Base-by-base conservation (phyloP, 1,284 basidiomycete genomes). In the Ustilago nuda region DNA sequence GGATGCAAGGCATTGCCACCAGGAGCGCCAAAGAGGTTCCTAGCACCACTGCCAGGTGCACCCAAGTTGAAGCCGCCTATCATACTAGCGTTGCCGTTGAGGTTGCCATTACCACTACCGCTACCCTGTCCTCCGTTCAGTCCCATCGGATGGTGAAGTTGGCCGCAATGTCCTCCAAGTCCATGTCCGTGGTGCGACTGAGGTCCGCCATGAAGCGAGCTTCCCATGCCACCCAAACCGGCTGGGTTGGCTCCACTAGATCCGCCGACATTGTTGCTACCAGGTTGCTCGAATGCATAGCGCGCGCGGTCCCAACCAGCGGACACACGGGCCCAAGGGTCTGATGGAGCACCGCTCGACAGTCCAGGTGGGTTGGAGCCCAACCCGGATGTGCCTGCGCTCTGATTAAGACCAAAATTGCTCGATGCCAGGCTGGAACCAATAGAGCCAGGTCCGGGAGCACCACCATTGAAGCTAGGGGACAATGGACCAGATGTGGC, bases 301-400 rank as follows among this genome's bases (percentile, higher is more conserved):
- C 83, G 76, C 37, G 84, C 83, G 8, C 82, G 77, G 53, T 85
- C 83, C 84, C 84, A 85, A 55, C 70, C 58, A 36, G 60, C 67
- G 9, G 55, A 61, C 17, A 67, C 72, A 8, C 76, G 61, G 3
- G 74, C 70, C 78, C 79, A 81, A 17, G 72, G 81, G 37, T 81
- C 81, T n/a, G 66, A 32, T 17, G 57, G 66, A 13, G 36, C 52
- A 8, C 62, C 67, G 32, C 72, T 58, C 17, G 74, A 60, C 56
- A 66, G 30, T 13, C 72, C 67, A 1, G 66, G 32, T 19, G 61
- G 41, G 15, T 45, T 61, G n/a, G 65, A 57, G 4, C 69, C 71
- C 15, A 63, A 30, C 5, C 59, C 59, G 13, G 61, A 66, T 7
- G 67, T 56, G 32, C 72, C 63, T 30, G 56, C 55, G 30, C 39